phyloP scores from a whole-genome alignment of 2,329 filamentous ascomycete genomes.

The Piedraia hortae region DNA sequence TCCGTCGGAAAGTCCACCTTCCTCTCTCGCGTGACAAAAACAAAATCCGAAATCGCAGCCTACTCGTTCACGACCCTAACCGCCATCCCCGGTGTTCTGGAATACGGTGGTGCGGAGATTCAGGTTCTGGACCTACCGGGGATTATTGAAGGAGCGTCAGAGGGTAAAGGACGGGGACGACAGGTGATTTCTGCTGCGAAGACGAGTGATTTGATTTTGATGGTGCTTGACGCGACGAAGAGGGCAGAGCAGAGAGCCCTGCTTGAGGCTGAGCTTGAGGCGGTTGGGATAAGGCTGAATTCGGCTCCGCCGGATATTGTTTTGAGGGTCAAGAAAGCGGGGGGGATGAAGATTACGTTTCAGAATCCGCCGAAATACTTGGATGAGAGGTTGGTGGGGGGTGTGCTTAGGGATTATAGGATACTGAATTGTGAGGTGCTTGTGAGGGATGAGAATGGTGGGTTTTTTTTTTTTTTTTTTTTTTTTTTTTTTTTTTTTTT shows the following conservation, averaged over 20 bases:
- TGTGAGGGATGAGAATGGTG: conserved; percentile 67
- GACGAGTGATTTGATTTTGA: conserved; percentile 88
- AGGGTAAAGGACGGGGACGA: conserved; percentile 81
- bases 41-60: conserved; percentile 79
- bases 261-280: conserved; percentile 75
- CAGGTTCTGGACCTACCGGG: conserved; percentile 91
- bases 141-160: conserved; percentile 89
- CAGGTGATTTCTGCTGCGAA: conserved; percentile 97
- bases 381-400: conserved; percentile 95
- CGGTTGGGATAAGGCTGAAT: conserved; percentile 84
- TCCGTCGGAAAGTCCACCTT: conserved; percentile 98
- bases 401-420: conserved; percentile 95
- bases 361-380: conserved; percentile 64
- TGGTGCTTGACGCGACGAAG: conserved; percentile 93
- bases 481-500: neutral
- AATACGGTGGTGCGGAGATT: conserved; percentile 94
- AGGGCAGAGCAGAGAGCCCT: conserved; percentile 74
- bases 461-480: conserved; percentile 1
- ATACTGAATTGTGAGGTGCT: conserved; percentile 93
- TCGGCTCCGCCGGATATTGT: conserved; percentile 94
- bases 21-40: conserved; percentile 95
- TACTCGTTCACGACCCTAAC: conserved; percentile 96
- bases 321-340: conserved; percentile 80
- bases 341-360: conserved; percentile 97
- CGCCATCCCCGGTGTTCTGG: conserved; percentile 85